Base-by-base conservation (phyloP, 2,329 filamentous ascomycete species). In the Metarhizium brunneum region DNA sequence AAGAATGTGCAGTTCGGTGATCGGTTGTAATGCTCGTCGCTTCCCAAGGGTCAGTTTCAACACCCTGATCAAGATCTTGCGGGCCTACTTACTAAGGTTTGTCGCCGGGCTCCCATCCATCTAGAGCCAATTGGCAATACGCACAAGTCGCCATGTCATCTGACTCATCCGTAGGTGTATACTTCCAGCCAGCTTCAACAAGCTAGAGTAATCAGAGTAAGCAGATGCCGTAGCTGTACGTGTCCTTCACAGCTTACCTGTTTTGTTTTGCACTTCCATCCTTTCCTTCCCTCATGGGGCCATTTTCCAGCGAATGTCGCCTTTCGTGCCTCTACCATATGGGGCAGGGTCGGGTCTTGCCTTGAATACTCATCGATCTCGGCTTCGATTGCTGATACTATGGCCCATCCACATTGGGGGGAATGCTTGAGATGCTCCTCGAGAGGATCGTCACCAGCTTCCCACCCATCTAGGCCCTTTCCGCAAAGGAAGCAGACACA, bases 61-160 rank as follows among this genome's bases (percentile, higher is more conserved):
- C 14, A 25, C 6, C 18, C 10, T 2, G 16, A 16, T 16, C 16
- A 18, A 20, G 6, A 32, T 25, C 29, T 10, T 32, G 8, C n/a
- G 20, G 6, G 38, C 4, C 48, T 29, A 72, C 87, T 72, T 69
- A 91, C 85, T 87, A 82, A 58, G 94, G 94, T 67, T 95, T 90
- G 69, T 99, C 94, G 57, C 86, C 85, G 1, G 87, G 86, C 67
- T 97, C 94, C 94, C 95, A 99, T 6, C 91, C 91, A 69, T 97
- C 92, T 11, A 99, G 80, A 11, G 87, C 90, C 16, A 97, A 74
- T 56, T 88, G 84, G 73, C 94, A 99, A 72, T 97, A 96, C 32
- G 88, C 81, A 68, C 94, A 99, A 11, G 88, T 94, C 10, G 90
- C 89, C 73, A 92, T 89, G 69, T 99, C 94, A 61, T 94, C 86